phyloP scores from a whole-genome alignment of 1,284 basidiomycete genomes.

The Papiliotrema terrestris region DNA sequence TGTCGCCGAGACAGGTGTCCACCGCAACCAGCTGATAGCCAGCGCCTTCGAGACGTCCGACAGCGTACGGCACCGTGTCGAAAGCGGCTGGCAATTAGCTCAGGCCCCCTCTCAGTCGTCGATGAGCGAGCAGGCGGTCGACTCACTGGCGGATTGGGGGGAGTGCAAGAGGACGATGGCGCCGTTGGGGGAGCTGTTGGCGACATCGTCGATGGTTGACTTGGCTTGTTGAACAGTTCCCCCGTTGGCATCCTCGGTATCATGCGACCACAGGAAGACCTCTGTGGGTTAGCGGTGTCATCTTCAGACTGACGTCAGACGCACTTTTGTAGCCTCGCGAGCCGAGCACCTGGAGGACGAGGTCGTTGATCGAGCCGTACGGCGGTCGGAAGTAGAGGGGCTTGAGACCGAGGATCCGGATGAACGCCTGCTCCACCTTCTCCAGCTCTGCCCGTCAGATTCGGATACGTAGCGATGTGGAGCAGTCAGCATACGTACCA shows the following conservation, averaged over 20 bases:
- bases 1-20: slow-evolving; percentile 44
- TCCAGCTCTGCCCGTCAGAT: slow-evolving; percentile 41
- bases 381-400: slow-evolving; percentile 53
- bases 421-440: slow-evolving; percentile 54
- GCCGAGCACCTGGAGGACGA: slow-evolving; percentile 52
- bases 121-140: background rate
- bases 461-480: background rate
- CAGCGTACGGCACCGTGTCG: slow-evolving; percentile 36
- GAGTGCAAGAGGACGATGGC: slow-evolving; percentile 41
- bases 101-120: too few species aligned
- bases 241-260: slow-evolving; percentile 39
- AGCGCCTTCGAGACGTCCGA: slow-evolving; percentile 25
- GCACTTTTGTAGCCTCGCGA: slow-evolving; percentile 49
- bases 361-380: slow-evolving; percentile 56
- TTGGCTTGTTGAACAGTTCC: slow-evolving; percentile 26
- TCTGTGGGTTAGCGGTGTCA: slow-evolving; percentile 13
- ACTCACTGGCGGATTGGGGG: slow-evolving; percentile 25
- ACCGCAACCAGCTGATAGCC: slow-evolving; percentile 46
- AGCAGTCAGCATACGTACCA: slow-evolving; percentile 48
- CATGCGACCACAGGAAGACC: slow-evolving; percentile 46
- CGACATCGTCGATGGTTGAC: slow-evolving; percentile 25
- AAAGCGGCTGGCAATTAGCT: slow-evolving; percentile 13
- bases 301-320: slow-evolving; percentile 1
- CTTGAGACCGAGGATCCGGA: slow-evolving; percentile 53
- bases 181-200: slow-evolving; percentile 30